Percentiles rank a stretch among this genome's conserved stretches.
Conservation (phyloP, 78 protist genomes). For the Isochrysis galbana region DNA sequence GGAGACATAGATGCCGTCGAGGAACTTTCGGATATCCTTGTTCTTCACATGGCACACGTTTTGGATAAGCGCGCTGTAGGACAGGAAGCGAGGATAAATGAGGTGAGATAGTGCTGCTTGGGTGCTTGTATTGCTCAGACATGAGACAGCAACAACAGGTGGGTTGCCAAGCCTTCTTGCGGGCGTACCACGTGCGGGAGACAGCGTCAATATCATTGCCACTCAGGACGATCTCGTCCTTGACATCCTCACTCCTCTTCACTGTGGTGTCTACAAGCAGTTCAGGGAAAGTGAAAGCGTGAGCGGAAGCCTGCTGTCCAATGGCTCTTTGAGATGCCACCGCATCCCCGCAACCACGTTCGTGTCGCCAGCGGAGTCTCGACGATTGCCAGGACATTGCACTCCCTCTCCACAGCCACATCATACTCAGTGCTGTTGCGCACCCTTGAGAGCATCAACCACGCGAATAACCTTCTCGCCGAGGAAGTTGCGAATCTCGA, state of each 20-base stretch:
- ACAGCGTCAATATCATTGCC: constrained; percentile 96
- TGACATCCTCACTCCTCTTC: constrained; percentile 65
- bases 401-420: too few relatives aligned
- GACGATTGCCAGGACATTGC: too few relatives aligned
- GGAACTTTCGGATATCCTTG: constrained; percentile 99
- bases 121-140: neutral
- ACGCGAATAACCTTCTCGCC: constrained; percentile 90
- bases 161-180: too few relatives aligned
- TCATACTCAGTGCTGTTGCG: too few relatives aligned
- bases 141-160: neutral
- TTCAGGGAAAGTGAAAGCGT: too few relatives aligned
- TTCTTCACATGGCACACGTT: constrained; percentile 55
- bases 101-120: neutral
- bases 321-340: too few relatives aligned
- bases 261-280: constrained; percentile 29
- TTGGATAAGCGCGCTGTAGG: constrained; percentile 15
- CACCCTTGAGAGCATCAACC: constrained; percentile 62
- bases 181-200: constrained; percentile 63
- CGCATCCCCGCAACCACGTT: too few relatives aligned
- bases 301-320: too few relatives aligned
- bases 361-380: neutral
- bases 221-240: constrained; percentile 91
- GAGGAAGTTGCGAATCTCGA: constrained; percentile 97
- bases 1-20: constrained; percentile 98
- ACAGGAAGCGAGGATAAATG: neutral